Evolutionary conservation across 805 yeast genomes (phyloP), one percentile per base, ranked within the genome.

Genomic region (Yarrowia hollandica): DNA sequence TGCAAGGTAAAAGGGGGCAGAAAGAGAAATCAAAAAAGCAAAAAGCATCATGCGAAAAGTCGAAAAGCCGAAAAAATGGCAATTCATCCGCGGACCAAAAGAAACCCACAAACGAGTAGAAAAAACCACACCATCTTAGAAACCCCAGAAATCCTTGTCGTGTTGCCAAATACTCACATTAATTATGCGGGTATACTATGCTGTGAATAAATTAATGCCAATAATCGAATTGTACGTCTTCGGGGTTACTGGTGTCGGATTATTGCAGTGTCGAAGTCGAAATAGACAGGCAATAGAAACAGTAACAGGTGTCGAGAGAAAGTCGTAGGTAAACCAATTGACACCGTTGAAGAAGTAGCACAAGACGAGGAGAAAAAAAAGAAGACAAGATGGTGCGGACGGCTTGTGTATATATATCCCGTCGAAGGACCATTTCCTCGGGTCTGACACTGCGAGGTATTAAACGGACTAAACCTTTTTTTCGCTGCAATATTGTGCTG

Each of bases 191-290:
- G 55, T 48, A 48, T 48, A 31, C 55, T 52, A 52, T 52, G 58
- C 58, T 52, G 44, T 26, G 35, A 52, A 52, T 52, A 35, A 52
- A 52, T 48, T 48, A 52, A 52, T 52, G 58, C 58, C 58, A 52
- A 37, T 35, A 14, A 42, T 52, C 58, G 58, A 52, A 52, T 52
- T 52, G 58, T 52, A 52, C 58, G 26, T 35, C 28, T 52, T 35
- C 38, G 22, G 55, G 31, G 52, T 44, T 30, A 48, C 56, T 33
- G 56, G 23, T 33, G 52, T 44, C 52, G 52, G 18, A 44, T 18
- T 44, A 44, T 44, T 44, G 52, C 52, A 44, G 25, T 25, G 28
- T 42, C 25, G 11, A 41, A 41, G 52, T 44, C 52, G 52, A 21
- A 25, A 19, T 5, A 19, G 35, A 44, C 34, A 12, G 35, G 52